Evolutionary conservation across 441 rosid species (phyloP), one percentile per base, ranked within the genome.

Genomic region (Mallotus japonicus): DNA sequence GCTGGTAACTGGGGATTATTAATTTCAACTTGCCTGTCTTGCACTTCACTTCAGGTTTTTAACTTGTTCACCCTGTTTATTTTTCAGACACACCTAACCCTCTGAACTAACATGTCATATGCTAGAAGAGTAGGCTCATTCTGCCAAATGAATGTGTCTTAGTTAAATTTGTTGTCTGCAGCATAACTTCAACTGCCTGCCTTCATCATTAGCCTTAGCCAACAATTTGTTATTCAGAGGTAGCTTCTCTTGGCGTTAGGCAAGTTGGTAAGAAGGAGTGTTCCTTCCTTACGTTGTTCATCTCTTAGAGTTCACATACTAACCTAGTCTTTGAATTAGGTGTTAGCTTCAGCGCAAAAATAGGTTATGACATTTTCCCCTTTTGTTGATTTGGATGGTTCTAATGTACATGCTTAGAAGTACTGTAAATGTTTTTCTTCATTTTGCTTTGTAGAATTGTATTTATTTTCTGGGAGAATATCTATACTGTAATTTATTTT

Each of bases 201-300:
- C 62, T 10, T 58, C 62, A 58, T 58, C 62, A 58, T 58, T 58
- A 22, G 2, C 32, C 15, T 59, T 59, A 7, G 24, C 8, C 17
- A 54, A 1, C 49, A 44, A 44, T 44, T 44, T 44, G 5, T 44
- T 44, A 8, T 44, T 44, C 49, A 44, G 49, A 44, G 49, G 10
- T 6, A 1, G 0, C 62, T 15, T 14, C 0, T 40, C 47, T 34
- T 34, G 1, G 22, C 1, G 15, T n/a, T 67, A 51, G 28, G 49
- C 70, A 67, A 53, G 28, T 67, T 51, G 70, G 70, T 28, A 67
- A 67, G 58, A 10, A 24, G 42, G 46, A 8, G 15, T 34, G 28
- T 4, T 28, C 32, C 32, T 28, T 65, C 69, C 50, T 42, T 40
- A 22, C 20, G 55, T 47, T 65, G 55, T 10, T 24, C 14, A 50